These are phyloP conservation scores for Kurtzmaniella fragi DNA, from an alignment of 805 yeast genomes.

Conservation along the genomic window DNA sequence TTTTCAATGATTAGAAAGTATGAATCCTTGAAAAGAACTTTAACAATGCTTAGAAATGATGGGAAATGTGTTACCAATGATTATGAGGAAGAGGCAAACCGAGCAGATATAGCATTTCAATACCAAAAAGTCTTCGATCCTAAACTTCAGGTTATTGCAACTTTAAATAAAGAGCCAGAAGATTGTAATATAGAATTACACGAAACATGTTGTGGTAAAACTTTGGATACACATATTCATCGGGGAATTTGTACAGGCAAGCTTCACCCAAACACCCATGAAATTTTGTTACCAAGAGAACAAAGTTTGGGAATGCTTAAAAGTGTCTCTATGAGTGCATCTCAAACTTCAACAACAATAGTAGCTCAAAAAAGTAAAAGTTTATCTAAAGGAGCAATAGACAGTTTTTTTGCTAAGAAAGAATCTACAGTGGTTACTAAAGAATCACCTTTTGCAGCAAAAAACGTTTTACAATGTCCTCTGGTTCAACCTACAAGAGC, in stretches of 20 bases:
- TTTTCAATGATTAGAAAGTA: conserved; percentile 51
- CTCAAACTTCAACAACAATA: conserved; percentile 4
- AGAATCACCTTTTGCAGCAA: not conserved
- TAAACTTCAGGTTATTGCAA: conserved; percentile 35
- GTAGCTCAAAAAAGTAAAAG: conserved; percentile 6
- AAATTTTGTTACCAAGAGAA: conserved; percentile 45
- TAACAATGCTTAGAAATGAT: conserved; percentile 53
- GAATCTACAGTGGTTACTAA: not conserved
- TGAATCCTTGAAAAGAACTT: conserved; percentile 48
- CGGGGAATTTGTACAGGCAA: conserved; percentile 56
- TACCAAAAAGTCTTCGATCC: conserved; percentile 87
- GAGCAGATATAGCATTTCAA: conserved; percentile 76
- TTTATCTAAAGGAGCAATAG: conserved; percentile 4
- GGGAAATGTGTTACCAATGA: conserved; percentile 56
- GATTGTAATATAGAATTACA: conserved; percentile 35
- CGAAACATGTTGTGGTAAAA: conserved; percentile 43
- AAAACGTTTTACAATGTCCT: conserved; percentile 1
- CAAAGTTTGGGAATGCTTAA: conserved; percentile 16
- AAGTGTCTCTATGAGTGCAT: conserved; percentile 1
- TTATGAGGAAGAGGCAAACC: conserved; percentile 54
- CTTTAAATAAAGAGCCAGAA: conserved; percentile 54
- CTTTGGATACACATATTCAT: conserved; percentile 45
- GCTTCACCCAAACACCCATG: conserved; percentile 59
- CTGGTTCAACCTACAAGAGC: not conserved
- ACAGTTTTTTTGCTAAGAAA: conserved; percentile 4